A percentile compares a stretch with the other conserved stretches of the same genome.
Evolutionary conservation across 2,329 filamentous ascomycete genomes (phyloP).

Genomic region (Zymoseptoria brevis): DNA sequence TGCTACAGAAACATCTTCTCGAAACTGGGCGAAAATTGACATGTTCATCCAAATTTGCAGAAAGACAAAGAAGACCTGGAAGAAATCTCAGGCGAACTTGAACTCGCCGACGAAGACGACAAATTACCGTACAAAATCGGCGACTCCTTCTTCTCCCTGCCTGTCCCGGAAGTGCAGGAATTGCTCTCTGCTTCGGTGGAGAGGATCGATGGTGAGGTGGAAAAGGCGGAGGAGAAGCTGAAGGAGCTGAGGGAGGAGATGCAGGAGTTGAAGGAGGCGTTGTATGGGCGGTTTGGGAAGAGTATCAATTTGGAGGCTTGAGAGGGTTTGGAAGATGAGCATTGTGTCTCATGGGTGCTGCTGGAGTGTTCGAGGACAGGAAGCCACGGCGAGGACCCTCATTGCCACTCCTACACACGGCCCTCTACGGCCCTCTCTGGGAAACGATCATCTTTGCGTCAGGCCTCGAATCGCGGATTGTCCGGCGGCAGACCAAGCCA

Average conservation of each 20-base stretch:
- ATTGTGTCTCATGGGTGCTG: not conserved
- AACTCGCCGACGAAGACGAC: slow-evolving; percentile 92
- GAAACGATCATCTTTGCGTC: too few species aligned
- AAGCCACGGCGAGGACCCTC: not conserved
- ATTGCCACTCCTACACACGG: not conserved
- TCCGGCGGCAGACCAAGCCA: not conserved
- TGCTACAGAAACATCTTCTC: not conserved
- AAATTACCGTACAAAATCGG: slow-evolving; percentile 80
- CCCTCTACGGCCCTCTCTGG: too few species aligned
- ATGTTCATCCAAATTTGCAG: slow-evolving; percentile 39
- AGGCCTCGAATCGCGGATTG: too few species aligned
- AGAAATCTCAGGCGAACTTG: slow-evolving; percentile 81
- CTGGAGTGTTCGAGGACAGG: not conserved
- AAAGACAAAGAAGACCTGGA: slow-evolving; percentile 98
- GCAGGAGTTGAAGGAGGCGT: slow-evolving; percentile 76
- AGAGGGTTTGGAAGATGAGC: not conserved
- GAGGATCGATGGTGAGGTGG: slow-evolving; percentile 69
- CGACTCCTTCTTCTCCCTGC: slow-evolving; percentile 85
- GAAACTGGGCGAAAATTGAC: slow-evolving; percentile 22
- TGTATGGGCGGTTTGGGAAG: slow-evolving; percentile 91
- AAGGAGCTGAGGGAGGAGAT: slow-evolving; percentile 73
- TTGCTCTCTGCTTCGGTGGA: slow-evolving; percentile 66
- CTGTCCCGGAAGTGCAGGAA: slow-evolving; percentile 76
- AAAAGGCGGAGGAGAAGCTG: slow-evolving; percentile 67
- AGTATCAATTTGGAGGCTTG: slow-evolving; percentile 90